Conservation (phyloP, 331 rosid species). For the Malus hybrid region DNA sequence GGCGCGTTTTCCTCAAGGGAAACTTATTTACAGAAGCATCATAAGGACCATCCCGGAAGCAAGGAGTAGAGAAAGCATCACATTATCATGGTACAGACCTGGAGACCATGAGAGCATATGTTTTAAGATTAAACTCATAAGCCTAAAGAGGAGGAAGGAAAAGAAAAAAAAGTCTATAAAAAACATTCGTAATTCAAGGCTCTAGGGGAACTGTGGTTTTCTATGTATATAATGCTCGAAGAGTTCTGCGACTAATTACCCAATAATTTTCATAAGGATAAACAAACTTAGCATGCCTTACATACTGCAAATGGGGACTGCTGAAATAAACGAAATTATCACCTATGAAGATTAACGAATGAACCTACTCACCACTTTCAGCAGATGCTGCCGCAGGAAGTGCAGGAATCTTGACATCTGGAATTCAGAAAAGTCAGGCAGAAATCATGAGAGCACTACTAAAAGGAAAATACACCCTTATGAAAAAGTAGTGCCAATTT, state of each 20-base stretch:
- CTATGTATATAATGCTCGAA: too few relatives aligned
- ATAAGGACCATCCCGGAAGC: constrained; percentile 38
- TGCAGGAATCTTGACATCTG: constrained; percentile 92
- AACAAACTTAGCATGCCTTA: background rate
- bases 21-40: constrained; percentile 27
- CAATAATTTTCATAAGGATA: background rate
- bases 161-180: background rate
- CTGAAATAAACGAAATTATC: background rate
- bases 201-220: too few relatives aligned
- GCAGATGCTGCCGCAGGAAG: constrained; percentile 93
- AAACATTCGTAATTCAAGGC: too few relatives aligned
- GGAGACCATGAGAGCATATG: constrained; percentile 25
- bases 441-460: constrained; percentile 2
- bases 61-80: constrained; percentile 29
- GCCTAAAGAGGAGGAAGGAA: background rate
- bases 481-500: background rate
- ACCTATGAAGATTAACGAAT: background rate
- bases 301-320: background rate
- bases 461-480: constrained; percentile 4
- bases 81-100: constrained; percentile 41
- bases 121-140: background rate
- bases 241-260: background rate
- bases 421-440: constrained; percentile 15
- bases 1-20: constrained; percentile 19
- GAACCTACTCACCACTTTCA: constrained; percentile 51